Evolutionary conservation across 2,329 filamentous ascomycete genomes (phyloP), one percentile per base, ranked within the genome.

Genomic region (Aureobasidium pullulans): DNA sequence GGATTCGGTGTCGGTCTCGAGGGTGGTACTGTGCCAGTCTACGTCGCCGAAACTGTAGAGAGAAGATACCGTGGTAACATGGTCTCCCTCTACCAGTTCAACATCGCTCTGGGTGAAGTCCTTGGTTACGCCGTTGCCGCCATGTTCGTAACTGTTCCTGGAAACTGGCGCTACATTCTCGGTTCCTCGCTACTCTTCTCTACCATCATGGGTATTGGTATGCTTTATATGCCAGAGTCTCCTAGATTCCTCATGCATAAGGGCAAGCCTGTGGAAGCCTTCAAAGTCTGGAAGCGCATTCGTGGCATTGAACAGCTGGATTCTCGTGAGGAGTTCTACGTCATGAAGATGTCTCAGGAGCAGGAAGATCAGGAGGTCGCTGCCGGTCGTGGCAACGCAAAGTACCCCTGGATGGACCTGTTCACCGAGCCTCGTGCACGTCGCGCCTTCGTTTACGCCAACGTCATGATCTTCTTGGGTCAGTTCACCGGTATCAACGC

Each of bases 121-220:
- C 75, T 90, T 1, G 87, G 87, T 2, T 89, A 89, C 62, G 86
- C 84, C 5, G 81, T 89, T 1, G 86, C 84, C 0, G 87, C 87
- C 48, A 88, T 89, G 60, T 90, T 90, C 71, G 76, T 89, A 62
- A 79, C 76, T n/a, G 84, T 90, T 2, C 23, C 75, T 0, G 87
- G 86, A 15, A 86, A 85, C 74, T 90, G 87, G 87, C 79, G 87
- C 39, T 89, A 84, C 69, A 89, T 90, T 62, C 81, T 90, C 1
- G 87, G 86, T 4, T 57, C 48, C n/a, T 63, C 61, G 7, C 59
- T 63, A 13, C 56, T 63, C 34, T 63, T 63, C 61, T 63, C 61
- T 2, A 63, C 61, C 11, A 61, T 63, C 28, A 63, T 63, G 61
- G 71, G 80, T 23, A 60, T 77, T 39, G 85, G 86, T 56, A 89